Base-by-base conservation (phyloP, 345 rosid genomes). In the Sonneratia alba region DNA sequence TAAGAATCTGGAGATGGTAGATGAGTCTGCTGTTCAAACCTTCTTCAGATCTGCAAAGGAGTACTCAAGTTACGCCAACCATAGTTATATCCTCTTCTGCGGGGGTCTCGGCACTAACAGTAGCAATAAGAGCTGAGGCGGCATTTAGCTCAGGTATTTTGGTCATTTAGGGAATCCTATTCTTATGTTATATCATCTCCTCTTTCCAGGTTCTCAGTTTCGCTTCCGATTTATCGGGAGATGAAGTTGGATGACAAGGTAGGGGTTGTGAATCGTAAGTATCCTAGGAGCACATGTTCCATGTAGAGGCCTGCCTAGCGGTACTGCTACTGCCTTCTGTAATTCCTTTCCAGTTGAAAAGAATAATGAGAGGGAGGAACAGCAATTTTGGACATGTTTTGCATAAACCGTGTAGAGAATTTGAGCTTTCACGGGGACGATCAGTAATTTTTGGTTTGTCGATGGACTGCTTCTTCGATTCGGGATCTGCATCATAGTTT, bases 1-100 rank as follows among this genome's bases (percentile, higher is more conserved):
- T 9, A 98, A 95, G 81, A 95, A 92, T 11, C 97, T 92, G 68
- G 99, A 95, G 84, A 95, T 95, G 88, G 92, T 95, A 19, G 99
- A 95, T 9, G 99, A 95, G 84, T 89, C 99, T 55, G 99, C 94
- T 0, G 96, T 95, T 75, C 98, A 92, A 73, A 92, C 99, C 19
- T 95, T 95, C 86, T 95, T 95, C 61, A 98, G 99, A 71, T 92
- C 99, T 6, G 91, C 98, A 2, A 97, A 95, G 78, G 99, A 95
- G 79, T 95, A 89, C 71, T 90, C 98, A 0, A 90, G 94, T 81
- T 92, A 95, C 79, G 92, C 99, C 8, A 98, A 95, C 82, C 99
- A 95, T 6, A 98, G 99, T 37, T 92, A 95, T 79, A 95, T 95
- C 85, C 83, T 95, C 87, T 95, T 95, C 81, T 95, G 92, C 9